Conservation (phyloP, 2,329 filamentous ascomycete species). For the Xenosphaeropsis pyriputrescens region DNA sequence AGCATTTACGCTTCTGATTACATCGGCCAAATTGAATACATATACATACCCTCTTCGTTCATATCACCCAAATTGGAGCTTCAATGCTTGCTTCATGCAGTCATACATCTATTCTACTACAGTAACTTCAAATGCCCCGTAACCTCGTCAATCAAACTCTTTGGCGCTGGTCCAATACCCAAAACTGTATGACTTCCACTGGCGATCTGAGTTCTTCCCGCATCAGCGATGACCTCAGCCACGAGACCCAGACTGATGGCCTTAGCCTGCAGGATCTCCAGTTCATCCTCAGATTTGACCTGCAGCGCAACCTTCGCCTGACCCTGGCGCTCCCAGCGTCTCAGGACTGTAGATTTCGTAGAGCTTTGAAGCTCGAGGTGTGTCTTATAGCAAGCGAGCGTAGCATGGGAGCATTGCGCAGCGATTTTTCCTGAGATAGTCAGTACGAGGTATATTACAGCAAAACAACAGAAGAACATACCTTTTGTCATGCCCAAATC, state of each 20-base stretch:
- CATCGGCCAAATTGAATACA: too few species aligned
- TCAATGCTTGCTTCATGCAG: not conserved
- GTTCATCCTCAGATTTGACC: conserved; percentile 71
- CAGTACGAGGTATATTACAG: too few species aligned
- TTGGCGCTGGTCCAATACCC: conserved; percentile 69
- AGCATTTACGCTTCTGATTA: too few species aligned
- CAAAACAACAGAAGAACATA: conserved; percentile 23
- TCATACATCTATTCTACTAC: conserved; percentile 30
- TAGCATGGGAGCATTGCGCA: conserved; percentile 91
- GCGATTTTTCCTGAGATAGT: conserved; percentile 71
- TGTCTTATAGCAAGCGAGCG: conserved; percentile 89
- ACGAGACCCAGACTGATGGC: conserved; percentile 75
- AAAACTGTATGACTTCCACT: conserved; percentile 85
- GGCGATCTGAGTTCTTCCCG: conserved; percentile 94
- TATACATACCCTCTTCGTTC: too few species aligned
- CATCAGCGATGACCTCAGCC: conserved; percentile 83
- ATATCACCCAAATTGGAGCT: too few species aligned
- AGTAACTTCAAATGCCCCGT: conserved; percentile 76
- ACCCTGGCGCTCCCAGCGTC: conserved; percentile 72
- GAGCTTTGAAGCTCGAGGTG: conserved; percentile 39
- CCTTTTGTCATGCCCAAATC: conserved; percentile 97
- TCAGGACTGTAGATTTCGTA: conserved; percentile 48
- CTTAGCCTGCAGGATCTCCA: conserved; percentile 58
- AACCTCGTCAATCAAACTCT: conserved; percentile 73
- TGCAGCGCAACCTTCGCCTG: conserved; percentile 93